These are phyloP conservation scores for Fusarium aywerte DNA, from an alignment of 2,329 filamentous ascomycete species.

Conservation along the genomic window DNA sequence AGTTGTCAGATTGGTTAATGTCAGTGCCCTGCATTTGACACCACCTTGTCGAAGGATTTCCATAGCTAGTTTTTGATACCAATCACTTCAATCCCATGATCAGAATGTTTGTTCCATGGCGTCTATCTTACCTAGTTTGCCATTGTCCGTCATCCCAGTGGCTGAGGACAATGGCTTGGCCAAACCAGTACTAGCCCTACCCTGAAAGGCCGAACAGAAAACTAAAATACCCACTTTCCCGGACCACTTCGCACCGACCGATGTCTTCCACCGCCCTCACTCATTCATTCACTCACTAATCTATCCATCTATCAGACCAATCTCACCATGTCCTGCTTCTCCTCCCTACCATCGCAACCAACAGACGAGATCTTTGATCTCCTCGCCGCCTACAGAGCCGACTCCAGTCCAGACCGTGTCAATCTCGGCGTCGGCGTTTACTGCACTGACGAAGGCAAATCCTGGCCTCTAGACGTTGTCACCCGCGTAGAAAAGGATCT, in stretches of 20 bases:
- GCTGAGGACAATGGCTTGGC: constrained; percentile 2
- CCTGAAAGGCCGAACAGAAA: not conserved
- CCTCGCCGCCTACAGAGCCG: constrained; percentile 21
- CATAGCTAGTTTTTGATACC: no score
- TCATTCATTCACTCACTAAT: not conserved
- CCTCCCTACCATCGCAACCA: constrained; percentile 16
- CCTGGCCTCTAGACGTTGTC: constrained; percentile 38
- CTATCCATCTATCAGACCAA: not conserved
- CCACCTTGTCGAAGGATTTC: no score
- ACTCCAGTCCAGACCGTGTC: constrained; percentile 35
- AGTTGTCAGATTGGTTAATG: no score
- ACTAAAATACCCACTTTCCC: constrained; percentile 30
- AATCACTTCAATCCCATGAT: not conserved
- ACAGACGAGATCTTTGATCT: constrained; percentile 35
- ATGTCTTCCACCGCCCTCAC: constrained; percentile 15
- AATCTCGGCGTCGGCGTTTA: constrained; percentile 42
- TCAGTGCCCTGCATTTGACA: no score
- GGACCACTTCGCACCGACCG: constrained; percentile 13
- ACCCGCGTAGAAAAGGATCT: constrained; percentile 33
- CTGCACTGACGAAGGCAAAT: constrained; percentile 41
- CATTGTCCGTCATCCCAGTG: constrained; percentile 1
- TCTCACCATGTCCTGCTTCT: constrained; percentile 21
- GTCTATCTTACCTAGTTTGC: not conserved
- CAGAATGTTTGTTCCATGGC: not conserved
- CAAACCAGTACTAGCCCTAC: constrained; percentile 20